These are phyloP conservation scores for Coleophoma crateriformis DNA, from an alignment of 2,329 filamentous ascomycete genomes.

Conservation along the genomic window DNA sequence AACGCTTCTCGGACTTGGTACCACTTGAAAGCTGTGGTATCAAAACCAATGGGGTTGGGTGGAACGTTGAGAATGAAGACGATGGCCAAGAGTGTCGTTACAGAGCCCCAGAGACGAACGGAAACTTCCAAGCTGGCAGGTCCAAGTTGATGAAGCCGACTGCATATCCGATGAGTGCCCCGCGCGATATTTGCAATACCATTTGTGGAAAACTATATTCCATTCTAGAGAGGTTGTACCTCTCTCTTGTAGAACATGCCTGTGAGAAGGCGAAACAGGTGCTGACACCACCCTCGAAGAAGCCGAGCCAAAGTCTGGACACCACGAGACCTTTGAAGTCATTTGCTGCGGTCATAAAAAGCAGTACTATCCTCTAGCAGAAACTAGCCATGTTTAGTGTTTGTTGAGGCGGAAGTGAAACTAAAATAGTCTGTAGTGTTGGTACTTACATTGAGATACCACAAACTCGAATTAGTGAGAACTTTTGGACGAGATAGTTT, in stretches of 20 bases:
- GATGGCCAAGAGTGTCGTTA: constrained; percentile 33
- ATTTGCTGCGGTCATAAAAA: constrained; percentile 9
- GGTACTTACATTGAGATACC: no score
- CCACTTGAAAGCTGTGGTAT: constrained; percentile 38
- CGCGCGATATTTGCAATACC: constrained; percentile 1
- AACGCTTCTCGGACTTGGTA: constrained; percentile 46
- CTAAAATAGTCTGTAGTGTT: no score
- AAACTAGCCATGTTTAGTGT: no score
- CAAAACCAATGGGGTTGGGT: constrained; percentile 24
- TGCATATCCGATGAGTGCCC: constrained; percentile 1
- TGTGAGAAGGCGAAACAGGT: constrained; percentile 25
- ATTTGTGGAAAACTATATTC: constrained; percentile 11
- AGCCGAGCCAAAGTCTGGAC: constrained; percentile 19
- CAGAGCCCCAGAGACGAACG: constrained; percentile 25
- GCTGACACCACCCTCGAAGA: constrained; percentile 17
- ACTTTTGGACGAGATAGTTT: no score
- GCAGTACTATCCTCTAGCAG: no score
- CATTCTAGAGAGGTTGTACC: constrained; percentile 25
- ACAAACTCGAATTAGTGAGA: no score
- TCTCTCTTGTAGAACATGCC: constrained; percentile 26
- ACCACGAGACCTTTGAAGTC: constrained; percentile 29
- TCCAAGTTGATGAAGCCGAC: constrained; percentile 28
- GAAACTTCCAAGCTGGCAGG: constrained; percentile 1
- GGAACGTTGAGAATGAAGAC: constrained; percentile 32
- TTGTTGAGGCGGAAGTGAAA: no score